These are phyloP conservation scores for Jaltomata sinuosa DNA, from an alignment of 257 asterid species.

Conservation along the genomic window DNA sequence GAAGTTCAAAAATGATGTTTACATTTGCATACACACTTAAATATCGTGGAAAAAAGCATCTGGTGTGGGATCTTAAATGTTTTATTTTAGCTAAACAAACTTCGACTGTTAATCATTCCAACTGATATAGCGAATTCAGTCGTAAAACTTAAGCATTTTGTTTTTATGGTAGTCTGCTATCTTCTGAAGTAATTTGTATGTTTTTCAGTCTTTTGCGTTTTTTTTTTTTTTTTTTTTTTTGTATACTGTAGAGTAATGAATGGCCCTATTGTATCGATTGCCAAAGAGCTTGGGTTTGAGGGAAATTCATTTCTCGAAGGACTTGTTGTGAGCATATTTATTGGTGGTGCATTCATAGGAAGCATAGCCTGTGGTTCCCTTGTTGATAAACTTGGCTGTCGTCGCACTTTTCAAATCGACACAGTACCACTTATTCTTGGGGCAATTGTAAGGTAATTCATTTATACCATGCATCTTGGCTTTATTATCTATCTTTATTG, in stretches of 20 bases:
- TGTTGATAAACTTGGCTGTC: constrained; percentile 72
- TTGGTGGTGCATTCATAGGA: constrained; percentile 82
- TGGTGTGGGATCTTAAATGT: not conserved
- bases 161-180: not conserved
- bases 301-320: constrained; percentile 78
- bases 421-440: constrained; percentile 81
- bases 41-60: not conserved
- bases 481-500: not conserved
- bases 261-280: constrained; percentile 77
- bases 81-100: not conserved
- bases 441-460: constrained; percentile 52
- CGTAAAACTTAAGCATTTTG: not conserved
- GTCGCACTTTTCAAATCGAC: constrained; percentile 66
- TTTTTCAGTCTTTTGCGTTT: not conserved
- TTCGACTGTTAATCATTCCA: not conserved
- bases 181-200: not conserved
- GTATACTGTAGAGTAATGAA: constrained; percentile 66
- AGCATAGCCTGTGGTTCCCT: constrained; percentile 64
- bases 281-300: constrained; percentile 80
- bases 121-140: not conserved
- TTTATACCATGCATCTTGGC: not conserved
- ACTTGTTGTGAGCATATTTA: constrained; percentile 82
- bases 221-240: not conserved
- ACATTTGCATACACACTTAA: not conserved
- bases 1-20: not conserved